These are phyloP conservation scores for Suillus tomentosus DNA, from an alignment of 768 basidiomycete species.

Conservation along the genomic window DNA sequence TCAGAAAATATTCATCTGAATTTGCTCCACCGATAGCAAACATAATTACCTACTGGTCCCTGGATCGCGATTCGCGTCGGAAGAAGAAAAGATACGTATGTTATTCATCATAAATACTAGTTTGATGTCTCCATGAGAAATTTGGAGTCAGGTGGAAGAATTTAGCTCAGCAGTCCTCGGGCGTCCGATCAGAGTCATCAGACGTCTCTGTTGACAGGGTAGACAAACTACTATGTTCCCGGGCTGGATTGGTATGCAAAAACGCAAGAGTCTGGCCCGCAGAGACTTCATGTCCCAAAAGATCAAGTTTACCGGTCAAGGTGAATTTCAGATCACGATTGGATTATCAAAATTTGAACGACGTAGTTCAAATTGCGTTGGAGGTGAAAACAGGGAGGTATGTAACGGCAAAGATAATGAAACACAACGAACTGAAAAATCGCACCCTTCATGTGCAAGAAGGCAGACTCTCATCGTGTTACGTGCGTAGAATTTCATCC, in stretches of 20 bases:
- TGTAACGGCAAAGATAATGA: not conserved
- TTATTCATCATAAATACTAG: not conserved
- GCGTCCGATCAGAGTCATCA: not conserved
- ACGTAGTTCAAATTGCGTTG: slow-evolving; percentile 17
- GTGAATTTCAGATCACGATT: slow-evolving; percentile 21
- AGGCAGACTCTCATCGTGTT: not conserved
- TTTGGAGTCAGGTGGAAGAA: slow-evolving; percentile 18
- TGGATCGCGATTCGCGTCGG: slow-evolving; percentile 20
- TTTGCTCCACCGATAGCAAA: slow-evolving; percentile 4
- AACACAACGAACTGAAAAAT: fast-evolving
- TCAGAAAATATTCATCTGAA: too few species aligned
- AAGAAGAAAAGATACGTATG: slow-evolving; percentile 21
- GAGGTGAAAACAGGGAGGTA: not conserved
- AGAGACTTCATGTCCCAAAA: slow-evolving; percentile 17
- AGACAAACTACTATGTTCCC: fast-evolving
- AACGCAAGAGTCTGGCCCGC: not conserved
- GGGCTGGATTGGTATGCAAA: not conserved
- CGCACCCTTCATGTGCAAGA: not conserved
- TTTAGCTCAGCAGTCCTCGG: not conserved
- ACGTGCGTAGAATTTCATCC: not conserved
- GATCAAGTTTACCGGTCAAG: slow-evolving; percentile 18
- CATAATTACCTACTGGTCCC: slow-evolving; percentile 20
- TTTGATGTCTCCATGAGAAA: slow-evolving; percentile 7
- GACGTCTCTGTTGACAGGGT: slow-evolving; percentile 15
- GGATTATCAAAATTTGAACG: slow-evolving; percentile 12